Evolutionary conservation across 352 stramenopile genomes (phyloP).

Genomic region (Pythium volutum): DNA sequence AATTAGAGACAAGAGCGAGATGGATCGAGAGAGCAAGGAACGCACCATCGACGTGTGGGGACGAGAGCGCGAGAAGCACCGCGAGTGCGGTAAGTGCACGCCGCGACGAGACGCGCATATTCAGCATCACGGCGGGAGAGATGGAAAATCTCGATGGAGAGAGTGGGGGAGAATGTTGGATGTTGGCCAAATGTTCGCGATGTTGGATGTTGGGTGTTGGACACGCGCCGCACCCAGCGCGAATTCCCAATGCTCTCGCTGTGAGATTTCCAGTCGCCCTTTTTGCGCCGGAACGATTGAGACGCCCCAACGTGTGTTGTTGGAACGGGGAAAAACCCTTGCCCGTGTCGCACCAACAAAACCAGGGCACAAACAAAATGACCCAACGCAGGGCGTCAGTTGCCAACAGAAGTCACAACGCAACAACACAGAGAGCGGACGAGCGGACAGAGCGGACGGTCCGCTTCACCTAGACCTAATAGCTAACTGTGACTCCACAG

Average conservation of each 20-base stretch:
- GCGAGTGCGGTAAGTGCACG: background rate
- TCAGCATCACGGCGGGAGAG: background rate
- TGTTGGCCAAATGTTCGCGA: background rate
- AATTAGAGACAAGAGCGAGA: background rate
- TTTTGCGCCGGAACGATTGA: background rate
- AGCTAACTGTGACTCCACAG: no score
- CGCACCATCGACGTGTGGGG: constrained; percentile 1
- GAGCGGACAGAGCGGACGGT: background rate
- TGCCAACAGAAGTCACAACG: constrained; percentile 4
- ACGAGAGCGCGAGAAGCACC: constrained; percentile 13
- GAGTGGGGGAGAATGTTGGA: background rate
- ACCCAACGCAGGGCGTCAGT: constrained; percentile 1
- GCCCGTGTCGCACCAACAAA: background rate
- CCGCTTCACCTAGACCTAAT: constrained; percentile 10
- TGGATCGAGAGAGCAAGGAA: background rate
- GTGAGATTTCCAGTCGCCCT: background rate
- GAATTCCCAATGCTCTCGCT: constrained; percentile 1
- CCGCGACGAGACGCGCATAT: constrained; percentile 7
- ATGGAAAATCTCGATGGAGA: background rate
- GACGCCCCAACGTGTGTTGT: background rate
- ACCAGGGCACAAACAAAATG: no score
- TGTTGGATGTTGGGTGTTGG: constrained; percentile 1
- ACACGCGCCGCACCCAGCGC: background rate
- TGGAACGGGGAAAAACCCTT: background rate
- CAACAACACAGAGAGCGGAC: background rate